Evolutionary conservation across 108 stramenopile species (phyloP).

Genomic region (Nitzschia inconspicua): DNA sequence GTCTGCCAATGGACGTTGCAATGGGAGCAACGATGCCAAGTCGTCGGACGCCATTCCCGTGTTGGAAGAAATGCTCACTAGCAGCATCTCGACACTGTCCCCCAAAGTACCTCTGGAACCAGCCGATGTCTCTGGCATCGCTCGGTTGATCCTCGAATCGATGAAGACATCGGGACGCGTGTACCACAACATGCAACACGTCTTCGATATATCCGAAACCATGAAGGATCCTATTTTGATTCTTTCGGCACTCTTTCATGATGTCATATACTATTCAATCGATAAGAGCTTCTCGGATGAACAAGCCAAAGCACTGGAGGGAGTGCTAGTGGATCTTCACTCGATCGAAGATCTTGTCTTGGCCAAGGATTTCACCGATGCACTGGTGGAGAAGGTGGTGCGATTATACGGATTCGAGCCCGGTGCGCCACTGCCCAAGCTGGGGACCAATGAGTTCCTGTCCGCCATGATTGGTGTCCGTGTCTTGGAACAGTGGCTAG

Average conservation of each 20-base stretch:
- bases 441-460: conserved; percentile 62
- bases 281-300: conserved; percentile 37
- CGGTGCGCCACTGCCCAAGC: conserved; percentile 13
- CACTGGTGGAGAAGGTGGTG: conserved; percentile 12
- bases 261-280: conserved; percentile 53
- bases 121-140: conserved; percentile 12
- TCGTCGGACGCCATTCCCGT: too few species aligned
- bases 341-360: not conserved
- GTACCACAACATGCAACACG: conserved; percentile 56
- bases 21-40: too few species aligned
- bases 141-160: conserved; percentile 44
- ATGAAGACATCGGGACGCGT: conserved; percentile 43
- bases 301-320: conserved; percentile 36
- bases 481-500: conserved; percentile 29
- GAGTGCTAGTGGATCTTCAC: conserved; percentile 15
- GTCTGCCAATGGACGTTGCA: too few species aligned
- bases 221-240: conserved; percentile 29
- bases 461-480: conserved; percentile 48
- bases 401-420: conserved; percentile 14
- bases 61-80: too few species aligned
- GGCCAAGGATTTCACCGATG: conserved; percentile 12
- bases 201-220: conserved; percentile 45
- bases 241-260: conserved; percentile 58
- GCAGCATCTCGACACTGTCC: too few species aligned
- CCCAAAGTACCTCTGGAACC: conserved; percentile 2